Evolutionary conservation across 768 basidiomycete species (phyloP).

Genomic region (Mycena kentingensis): DNA sequence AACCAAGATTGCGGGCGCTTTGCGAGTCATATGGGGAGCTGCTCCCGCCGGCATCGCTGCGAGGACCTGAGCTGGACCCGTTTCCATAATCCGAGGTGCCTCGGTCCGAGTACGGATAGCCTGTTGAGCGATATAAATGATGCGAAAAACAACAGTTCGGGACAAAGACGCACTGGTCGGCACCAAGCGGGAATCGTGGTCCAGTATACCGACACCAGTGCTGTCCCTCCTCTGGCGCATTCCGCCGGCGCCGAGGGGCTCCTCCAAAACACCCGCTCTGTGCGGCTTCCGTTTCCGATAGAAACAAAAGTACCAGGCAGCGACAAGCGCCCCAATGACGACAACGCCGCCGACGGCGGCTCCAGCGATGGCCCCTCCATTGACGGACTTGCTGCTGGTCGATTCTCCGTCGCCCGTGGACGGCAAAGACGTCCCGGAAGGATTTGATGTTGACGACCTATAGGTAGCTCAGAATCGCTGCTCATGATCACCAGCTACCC

Average conservation of each 20-base stretch:
- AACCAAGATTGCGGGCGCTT: not conserved
- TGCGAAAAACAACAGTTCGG: not conserved
- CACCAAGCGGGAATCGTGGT: not conserved
- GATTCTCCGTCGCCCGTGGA: too few relatives aligned
- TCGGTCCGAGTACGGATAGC: not conserved
- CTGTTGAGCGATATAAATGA: not conserved
- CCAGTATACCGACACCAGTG: not conserved
- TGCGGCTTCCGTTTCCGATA: not conserved
- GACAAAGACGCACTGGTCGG: not conserved
- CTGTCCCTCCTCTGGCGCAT: not conserved
- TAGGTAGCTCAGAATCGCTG: constrained; percentile 19
- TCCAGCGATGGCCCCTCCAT: too few relatives aligned
- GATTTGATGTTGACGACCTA: constrained; percentile 33
- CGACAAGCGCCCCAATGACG: constrained; percentile 15
- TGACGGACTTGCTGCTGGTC: too few relatives aligned
- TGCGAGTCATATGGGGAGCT: not conserved
- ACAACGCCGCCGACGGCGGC: too few relatives aligned
- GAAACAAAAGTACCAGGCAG: constrained; percentile 8
- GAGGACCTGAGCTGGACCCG: not conserved
- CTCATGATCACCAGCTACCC: not conserved
- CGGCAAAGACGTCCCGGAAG: constrained; percentile 23
- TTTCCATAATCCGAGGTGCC: not conserved
- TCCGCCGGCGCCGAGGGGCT: not conserved
- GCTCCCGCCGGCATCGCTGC: constrained; percentile 4
- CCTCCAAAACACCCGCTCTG: constrained; percentile 1